A percentile compares a stretch with the other conserved stretches of the same genome.
Evolutionary conservation across 345 rosid genomes (phyloP).

Genomic region (Populus deltoides): DNA sequence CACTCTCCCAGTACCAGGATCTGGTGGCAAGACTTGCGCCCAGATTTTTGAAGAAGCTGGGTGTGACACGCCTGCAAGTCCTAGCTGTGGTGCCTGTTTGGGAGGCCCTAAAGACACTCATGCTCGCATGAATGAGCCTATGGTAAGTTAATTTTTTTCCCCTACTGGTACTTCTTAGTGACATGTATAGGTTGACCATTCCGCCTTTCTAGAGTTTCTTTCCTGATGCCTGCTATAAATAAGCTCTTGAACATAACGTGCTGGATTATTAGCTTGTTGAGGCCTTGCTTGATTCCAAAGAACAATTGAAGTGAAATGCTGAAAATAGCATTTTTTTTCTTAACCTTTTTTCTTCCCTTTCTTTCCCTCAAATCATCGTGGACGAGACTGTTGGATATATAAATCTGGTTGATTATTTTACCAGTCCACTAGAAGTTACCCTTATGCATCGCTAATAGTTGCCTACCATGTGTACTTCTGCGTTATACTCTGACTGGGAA

Average conservation of each 20-base stretch:
- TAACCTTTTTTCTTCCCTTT: background rate
- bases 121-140: constrained; percentile 86
- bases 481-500: background rate
- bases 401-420: background rate
- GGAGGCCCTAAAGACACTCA: constrained; percentile 96
- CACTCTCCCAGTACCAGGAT: constrained; percentile 82
- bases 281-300: background rate
- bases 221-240: background rate
- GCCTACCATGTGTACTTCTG: background rate
- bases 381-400: background rate
- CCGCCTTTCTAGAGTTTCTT: background rate
- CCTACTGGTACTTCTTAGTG: background rate
- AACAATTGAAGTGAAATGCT: background rate
- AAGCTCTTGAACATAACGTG: background rate
- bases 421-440: background rate
- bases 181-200: background rate
- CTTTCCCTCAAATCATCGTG: background rate
- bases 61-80: constrained; percentile 93
- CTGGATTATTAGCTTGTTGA: background rate
- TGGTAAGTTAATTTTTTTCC: constrained; percentile 37
- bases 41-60: constrained; percentile 99
- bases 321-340: background rate
- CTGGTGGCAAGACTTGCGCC: constrained; percentile 95
- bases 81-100: constrained; percentile 96
- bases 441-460: background rate